Evolutionary conservation across 192 early-diverging fungal genomes (phyloP).

Genomic region (Entophlyctis luteolus): DNA sequence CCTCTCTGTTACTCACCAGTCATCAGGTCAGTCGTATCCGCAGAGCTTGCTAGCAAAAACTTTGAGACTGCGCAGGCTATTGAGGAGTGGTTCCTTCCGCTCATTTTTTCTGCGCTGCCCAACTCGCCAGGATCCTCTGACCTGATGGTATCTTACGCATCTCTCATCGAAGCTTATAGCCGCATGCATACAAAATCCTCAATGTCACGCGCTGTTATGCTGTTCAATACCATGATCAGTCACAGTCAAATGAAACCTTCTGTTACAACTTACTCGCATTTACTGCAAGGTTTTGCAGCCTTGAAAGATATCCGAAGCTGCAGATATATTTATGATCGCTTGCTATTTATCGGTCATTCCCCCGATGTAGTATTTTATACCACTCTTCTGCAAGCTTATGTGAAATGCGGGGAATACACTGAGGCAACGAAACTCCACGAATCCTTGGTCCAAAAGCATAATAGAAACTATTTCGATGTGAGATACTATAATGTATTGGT

Average conservation of each 20-base stretch:
- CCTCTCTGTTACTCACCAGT: too few relatives aligned
- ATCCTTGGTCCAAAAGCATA: not conserved
- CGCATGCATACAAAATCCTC: not conserved
- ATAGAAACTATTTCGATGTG: not conserved
- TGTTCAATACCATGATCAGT: conserved; percentile 2
- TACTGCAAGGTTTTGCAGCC: conserved; percentile 6
- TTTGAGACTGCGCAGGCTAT: too few relatives aligned
- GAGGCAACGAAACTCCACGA: conserved; percentile 1
- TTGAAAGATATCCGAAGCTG: not conserved
- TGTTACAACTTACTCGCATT: conserved; percentile 1
- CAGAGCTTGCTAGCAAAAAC: too few relatives aligned
- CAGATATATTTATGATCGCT: not conserved
- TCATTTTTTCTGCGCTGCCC: not conserved
- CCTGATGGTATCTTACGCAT: not conserved
- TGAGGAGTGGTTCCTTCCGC: not conserved
- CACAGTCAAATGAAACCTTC: not conserved
- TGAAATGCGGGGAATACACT: not conserved
- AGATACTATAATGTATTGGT: conserved; percentile 16
- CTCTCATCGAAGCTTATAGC: not conserved
- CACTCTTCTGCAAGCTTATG: conserved; percentile 3
- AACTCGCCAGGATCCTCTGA: not conserved
- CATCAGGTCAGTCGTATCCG: too few relatives aligned
- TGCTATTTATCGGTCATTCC: not conserved
- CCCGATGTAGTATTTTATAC: conserved; percentile 11
- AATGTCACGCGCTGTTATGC: not conserved